Percentiles rank a stretch among this genome's conserved stretches.
These are phyloP conservation scores for Aegle marmelos DNA, from an alignment of 345 rosid genomes.

Conservation along the genomic window DNA sequence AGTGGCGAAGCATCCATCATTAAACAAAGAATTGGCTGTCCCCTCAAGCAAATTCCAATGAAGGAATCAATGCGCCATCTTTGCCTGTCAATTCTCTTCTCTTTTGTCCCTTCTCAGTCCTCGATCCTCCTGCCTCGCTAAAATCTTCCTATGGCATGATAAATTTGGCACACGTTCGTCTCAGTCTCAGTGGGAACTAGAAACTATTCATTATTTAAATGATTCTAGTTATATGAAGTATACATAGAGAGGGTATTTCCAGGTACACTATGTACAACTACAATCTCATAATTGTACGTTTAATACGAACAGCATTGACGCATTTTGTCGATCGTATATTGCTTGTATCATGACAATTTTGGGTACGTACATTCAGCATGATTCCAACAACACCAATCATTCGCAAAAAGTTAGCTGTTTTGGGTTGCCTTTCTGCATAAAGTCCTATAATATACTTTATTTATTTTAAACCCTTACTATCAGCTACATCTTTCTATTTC, in stretches of 20 bases:
- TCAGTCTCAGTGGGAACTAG: too few relatives aligned
- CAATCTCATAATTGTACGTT: neutral
- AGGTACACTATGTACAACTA: neutral
- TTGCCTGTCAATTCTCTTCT: slow-evolving; percentile 14
- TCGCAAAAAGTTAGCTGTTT: neutral
- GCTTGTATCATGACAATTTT: neutral
- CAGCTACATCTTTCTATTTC: neutral
- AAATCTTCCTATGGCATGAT: neutral
- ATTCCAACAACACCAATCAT: slow-evolving; percentile 1
- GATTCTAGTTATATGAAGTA: neutral
- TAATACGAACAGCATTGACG: neutral
- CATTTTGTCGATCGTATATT: neutral
- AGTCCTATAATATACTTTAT: neutral
- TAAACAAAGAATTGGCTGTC: slow-evolving; percentile 17
- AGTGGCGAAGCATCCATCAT: slow-evolving; percentile 28
- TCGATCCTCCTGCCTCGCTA: slow-evolving; percentile 7
- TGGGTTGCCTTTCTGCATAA: neutral
- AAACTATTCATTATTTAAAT: neutral
- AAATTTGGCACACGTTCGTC: neutral
- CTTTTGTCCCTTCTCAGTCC: slow-evolving; percentile 4
- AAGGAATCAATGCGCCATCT: slow-evolving; percentile 25
- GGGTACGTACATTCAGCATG: neutral
- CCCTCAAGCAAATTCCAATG: slow-evolving; percentile 23
- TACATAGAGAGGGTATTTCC: neutral
- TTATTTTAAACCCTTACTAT: neutral